These are phyloP conservation scores for Sextonia rubra DNA, from an alignment of 164 flowering plant species.

Conservation along the genomic window DNA sequence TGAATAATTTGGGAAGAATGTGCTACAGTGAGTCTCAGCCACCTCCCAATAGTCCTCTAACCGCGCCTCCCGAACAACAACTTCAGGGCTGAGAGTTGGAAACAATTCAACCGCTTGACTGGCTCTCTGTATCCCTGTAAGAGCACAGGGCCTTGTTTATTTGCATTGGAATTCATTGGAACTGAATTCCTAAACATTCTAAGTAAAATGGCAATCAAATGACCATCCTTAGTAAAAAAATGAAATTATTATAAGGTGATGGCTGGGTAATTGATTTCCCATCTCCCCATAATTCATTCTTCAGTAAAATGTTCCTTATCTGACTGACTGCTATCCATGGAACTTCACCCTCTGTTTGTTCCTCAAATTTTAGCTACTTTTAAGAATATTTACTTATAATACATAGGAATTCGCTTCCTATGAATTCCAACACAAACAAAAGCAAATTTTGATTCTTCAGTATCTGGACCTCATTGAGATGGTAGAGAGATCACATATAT, in stretches of 20 bases:
- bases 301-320: too few relatives aligned
- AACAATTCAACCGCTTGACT: constrained; percentile 81
- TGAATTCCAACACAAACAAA: too few relatives aligned
- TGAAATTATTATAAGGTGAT: too few relatives aligned
- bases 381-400: too few relatives aligned
- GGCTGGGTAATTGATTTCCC: too few relatives aligned
- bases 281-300: too few relatives aligned
- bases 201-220: background rate
- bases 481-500: background rate
- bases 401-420: too few relatives aligned
- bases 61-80: constrained; percentile 94
- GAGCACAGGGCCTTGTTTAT: background rate
- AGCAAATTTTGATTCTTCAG: too few relatives aligned
- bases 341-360: too few relatives aligned
- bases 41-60: constrained; percentile 98
- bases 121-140: constrained; percentile 57
- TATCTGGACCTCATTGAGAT: too few relatives aligned
- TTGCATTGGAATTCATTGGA: background rate
- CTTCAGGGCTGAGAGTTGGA: constrained; percentile 63
- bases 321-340: too few relatives aligned
- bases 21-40: constrained; percentile 98
- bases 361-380: too few relatives aligned
- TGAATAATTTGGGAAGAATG: constrained; percentile 87
- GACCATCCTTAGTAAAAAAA: background rate
- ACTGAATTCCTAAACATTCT: background rate